phyloP scores from a whole-genome alignment of 2,329 filamentous ascomycete genomes.

The Thelonectria olida region DNA sequence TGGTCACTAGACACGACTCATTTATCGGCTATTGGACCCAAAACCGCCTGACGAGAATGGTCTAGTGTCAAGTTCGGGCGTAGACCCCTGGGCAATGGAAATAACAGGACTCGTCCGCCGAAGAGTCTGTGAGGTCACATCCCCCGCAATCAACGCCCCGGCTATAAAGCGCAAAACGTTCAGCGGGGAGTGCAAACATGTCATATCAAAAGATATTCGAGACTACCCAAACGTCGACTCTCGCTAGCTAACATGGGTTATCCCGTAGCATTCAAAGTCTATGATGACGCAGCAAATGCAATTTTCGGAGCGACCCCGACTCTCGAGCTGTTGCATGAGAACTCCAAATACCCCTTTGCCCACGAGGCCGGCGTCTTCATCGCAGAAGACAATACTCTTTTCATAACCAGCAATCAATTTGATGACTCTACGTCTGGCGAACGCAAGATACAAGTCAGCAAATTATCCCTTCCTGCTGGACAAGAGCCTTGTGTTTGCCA shows the following conservation, averaged over 20 bases:
- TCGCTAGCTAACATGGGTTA: background rate
- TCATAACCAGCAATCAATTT: slow-evolving; percentile 48
- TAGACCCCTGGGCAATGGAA: too few species aligned
- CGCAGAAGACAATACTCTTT: slow-evolving; percentile 38
- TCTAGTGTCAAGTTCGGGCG: background rate
- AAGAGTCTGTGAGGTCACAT: too few species aligned
- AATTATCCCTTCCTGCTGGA: slow-evolving; percentile 32
- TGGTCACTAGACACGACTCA: too few species aligned
- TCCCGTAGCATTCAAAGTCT: slow-evolving; percentile 20
- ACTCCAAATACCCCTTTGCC: slow-evolving; percentile 54
- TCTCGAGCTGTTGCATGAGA: slow-evolving; percentile 50
- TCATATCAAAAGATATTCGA: background rate
- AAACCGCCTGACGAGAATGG: too few species aligned
- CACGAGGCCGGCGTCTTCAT: slow-evolving; percentile 57
- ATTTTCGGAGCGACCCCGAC: slow-evolving; percentile 48
- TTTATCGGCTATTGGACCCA: background rate
- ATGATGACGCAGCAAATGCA: slow-evolving; percentile 21
- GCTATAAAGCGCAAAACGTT: too few species aligned
- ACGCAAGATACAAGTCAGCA: slow-evolving; percentile 43
- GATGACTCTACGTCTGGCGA: slow-evolving; percentile 28
- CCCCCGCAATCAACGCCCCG: too few species aligned
- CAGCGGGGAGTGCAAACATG: too few species aligned
- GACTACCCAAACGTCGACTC: background rate
- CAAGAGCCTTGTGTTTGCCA: slow-evolving; percentile 37
- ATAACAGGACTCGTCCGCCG: too few species aligned